Evolutionary conservation across 176 grass and related monocot species (phyloP), one percentile per base, ranked within the genome.

Genomic region (Sorghum bicolor): DNA sequence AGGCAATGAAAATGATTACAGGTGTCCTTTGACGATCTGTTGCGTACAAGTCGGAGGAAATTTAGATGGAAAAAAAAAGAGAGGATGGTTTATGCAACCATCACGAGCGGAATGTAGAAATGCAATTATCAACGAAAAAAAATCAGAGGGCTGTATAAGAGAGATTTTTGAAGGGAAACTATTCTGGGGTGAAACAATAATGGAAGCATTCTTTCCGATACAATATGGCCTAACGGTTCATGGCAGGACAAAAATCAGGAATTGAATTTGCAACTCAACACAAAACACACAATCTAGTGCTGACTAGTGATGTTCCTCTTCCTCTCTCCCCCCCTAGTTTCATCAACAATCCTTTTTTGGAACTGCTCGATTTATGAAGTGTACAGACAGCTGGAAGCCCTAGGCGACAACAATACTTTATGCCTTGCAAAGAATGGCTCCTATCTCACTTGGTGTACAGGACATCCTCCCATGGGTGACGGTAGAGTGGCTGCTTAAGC

Each of bases 401-500:
- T 77, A 76, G 15, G 72, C 45, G 65, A 72, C 64, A 57, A 79
- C 31, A 64, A 67, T 26, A 13, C 8, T 70, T 70, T 12, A 16
- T 12, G 79, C 60, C 44, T 61, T 26, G 55, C 60, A 80, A 83
- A 85, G 64, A 89, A 85, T 43, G 75, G 22, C 22, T 25, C 22
- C 22, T 19, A 52, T 78, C 82, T 99, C 87, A 99, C 71, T 99
- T 96, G 91, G 96, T 96, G 89, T 99, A 99, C 28, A 99, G 89
- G 70, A 99, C 96, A 81, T 99, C 96, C 76, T 99, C 96, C 96
- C 96, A 99, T 13, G 96, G 93, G 69, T 99, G 93, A 28, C 96
- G 96, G 86, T 99, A 99, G 24, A 99, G 93, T 26, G 93, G 96
- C 70, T 99, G 96, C 74, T 99, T 99, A 6, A 99, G 85, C 80